These are phyloP conservation scores for Colletotrichum plurivorum DNA, from an alignment of 2,329 filamentous ascomycete species.

Conservation along the genomic window DNA sequence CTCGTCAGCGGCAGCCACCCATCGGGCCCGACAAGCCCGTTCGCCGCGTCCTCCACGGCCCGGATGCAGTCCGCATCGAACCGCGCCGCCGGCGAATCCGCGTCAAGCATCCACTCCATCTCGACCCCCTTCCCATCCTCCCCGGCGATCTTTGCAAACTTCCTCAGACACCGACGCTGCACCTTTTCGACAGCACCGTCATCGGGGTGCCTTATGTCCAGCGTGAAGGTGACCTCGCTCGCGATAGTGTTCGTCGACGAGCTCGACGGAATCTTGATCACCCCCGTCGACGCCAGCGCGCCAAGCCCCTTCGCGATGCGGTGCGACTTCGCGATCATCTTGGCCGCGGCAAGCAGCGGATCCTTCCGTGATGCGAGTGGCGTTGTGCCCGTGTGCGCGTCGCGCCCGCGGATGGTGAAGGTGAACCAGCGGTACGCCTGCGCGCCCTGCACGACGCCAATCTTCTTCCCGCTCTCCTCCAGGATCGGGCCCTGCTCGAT, in stretches of 20 bases:
- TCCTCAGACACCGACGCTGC: conserved; percentile 42
- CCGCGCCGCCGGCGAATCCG: conserved; percentile 71
- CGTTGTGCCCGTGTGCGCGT: conserved; percentile 83
- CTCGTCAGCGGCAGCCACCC: conserved; percentile 55
- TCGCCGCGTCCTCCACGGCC: conserved; percentile 73
- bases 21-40: conserved; percentile 67
- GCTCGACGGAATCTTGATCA: conserved; percentile 58
- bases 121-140: conserved; percentile 52
- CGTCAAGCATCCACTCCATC: conserved; percentile 73
- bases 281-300: conserved; percentile 79
- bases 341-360: conserved; percentile 76
- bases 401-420: conserved; percentile 74
- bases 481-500: conserved; percentile 88
- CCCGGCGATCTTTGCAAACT: conserved; percentile 44
- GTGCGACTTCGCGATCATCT: conserved; percentile 77
- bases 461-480: conserved; percentile 72
- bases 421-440: conserved; percentile 84
- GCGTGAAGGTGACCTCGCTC: conserved; percentile 40
- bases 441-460: conserved; percentile 80
- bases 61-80: conserved; percentile 79
- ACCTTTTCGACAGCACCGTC: conserved; percentile 40
- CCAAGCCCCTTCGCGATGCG: conserved; percentile 71
- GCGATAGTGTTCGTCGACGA: conserved; percentile 42
- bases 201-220: conserved; percentile 41
- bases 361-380: conserved; percentile 76